Evolutionary conservation across 139 green algal genomes (phyloP), one percentile per base, ranked within the genome.

Genomic region (Gonium pectorale): DNA sequence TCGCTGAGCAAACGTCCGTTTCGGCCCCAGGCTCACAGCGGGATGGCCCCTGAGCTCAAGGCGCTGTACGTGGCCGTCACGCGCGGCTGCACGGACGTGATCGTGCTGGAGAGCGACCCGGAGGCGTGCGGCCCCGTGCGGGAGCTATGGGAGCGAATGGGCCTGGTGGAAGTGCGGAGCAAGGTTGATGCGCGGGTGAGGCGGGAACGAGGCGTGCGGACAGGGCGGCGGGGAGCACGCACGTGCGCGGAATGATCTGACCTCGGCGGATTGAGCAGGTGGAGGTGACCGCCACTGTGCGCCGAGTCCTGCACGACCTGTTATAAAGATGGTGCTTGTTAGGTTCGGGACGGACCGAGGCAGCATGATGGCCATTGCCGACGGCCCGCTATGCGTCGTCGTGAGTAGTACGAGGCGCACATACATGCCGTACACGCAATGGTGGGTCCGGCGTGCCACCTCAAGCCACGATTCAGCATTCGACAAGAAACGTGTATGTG

Each of bases 31-130:
- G 71, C n/a, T 3, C 79, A 78, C 79, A 63, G 49, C 64, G 11
- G 67, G 19, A 33, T 85, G 67, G 44, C 60, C 13, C n/a, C 60
- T 0, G 84, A 85, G 73, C 75, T 89, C 26, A 89, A 89, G 78
- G 27, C n/a, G 31, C 69, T 89, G 67, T 89, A 89, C n/a, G 85
- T 89, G 78, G 67, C 68, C 2, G 44, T 71, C 31, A 89, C 85
- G 27, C 77, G 78, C 37, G 68, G 52, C 6, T 70, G 59, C 8
- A 33, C 78, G 38, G 33, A 56, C 9, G 31, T 89, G 69, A 33
- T 86, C 41, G 24, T 85, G 11, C 67, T 73, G 43, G 85, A 89
- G 60, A 41, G 15, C 7, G 40, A 54, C 26, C 13, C 2, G 40
- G 67, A n/a, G 31, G 60, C n/a, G 13, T 8, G 7, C 3, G 29